Evolutionary conservation across 1,139 yeast genomes (phyloP), one percentile per base, ranked within the genome.

Genomic region (Pichia sp.): DNA sequence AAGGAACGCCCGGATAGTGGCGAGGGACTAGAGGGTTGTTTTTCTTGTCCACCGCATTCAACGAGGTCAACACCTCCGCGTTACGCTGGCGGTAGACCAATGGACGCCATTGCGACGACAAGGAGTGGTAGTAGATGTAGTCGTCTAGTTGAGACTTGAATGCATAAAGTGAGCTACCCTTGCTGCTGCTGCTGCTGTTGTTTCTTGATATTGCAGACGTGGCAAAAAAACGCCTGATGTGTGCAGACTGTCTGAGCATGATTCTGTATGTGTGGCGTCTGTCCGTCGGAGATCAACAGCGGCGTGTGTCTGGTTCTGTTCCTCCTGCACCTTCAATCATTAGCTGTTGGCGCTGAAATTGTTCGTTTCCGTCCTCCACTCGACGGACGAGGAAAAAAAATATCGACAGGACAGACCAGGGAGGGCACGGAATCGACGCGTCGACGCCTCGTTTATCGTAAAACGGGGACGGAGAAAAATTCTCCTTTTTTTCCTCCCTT

Each of bases 31-130:
- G 57, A 45, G 76, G 76, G 42, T 68, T 60, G 43, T 75, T 75
- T 1, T 64, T 67, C 13, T 72, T 69, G 57, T 77, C 79, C 59
- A 78, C 76, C 54, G 83, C 68, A 64, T 84, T 87, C 45, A 60
- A 40, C 10, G 85, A 76, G 55, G 81, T 67, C 42, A 84, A 72
- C 54, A 67, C 70, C 57, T 82, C 80, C 7, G 79, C 76, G 61
- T 76, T 73, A 70, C 70, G 73, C 29, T 71, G 70, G 62, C 79
- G 73, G 61, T 78, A 78, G 16, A 78, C 74, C 47, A 72, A 66
- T 2, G 77, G 75, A 61, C 70, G 74, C 56, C 74, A 59, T 30
- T 64, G 62, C 50, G 65, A 66, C 5, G 71, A 65, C 1, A 72
- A 62, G 47, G 68, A 63, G 54, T 64, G 63, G 61, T 61, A 71